phyloP scores from a whole-genome alignment of 352 stramenopile genomes.

The Pythium phragmitis region DNA sequence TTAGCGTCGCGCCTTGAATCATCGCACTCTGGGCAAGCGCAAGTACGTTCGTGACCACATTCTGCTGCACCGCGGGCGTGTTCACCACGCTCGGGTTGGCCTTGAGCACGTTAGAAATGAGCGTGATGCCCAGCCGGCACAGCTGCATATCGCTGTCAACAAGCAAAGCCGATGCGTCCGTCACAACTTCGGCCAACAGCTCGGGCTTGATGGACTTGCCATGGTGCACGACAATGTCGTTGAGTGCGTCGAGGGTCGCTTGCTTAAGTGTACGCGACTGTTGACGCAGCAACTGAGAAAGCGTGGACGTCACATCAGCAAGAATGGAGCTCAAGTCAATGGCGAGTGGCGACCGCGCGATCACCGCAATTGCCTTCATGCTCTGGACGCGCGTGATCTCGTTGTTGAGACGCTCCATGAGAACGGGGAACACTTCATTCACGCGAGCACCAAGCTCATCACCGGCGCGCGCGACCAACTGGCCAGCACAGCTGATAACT shows the following conservation, averaged over 20 bases:
- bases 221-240: constrained; percentile 86
- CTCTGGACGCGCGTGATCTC: constrained; percentile 97
- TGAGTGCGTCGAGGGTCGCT: constrained; percentile 90
- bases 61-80: constrained; percentile 60
- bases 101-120: constrained; percentile 77
- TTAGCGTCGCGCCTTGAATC: constrained; percentile 84
- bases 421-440: constrained; percentile 84
- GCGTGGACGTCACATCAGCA: constrained; percentile 76
- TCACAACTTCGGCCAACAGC: constrained; percentile 89
- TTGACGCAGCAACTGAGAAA: constrained; percentile 93
- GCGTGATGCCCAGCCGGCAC: constrained; percentile 91
- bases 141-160: constrained; percentile 96
- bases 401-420: constrained; percentile 97
- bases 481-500: constrained; percentile 89
- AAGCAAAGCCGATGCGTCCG: constrained; percentile 90
- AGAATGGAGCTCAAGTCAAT: constrained; percentile 93
- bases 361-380: constrained; percentile 94
- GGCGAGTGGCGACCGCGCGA: constrained; percentile 82
- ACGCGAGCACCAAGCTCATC: constrained; percentile 81
- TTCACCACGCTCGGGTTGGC: constrained; percentile 59
- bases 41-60: constrained; percentile 80
- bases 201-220: constrained; percentile 59
- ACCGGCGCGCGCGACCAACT: constrained; percentile 84
- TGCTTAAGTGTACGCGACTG: constrained; percentile 96
- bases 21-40: constrained; percentile 87